Evolutionary conservation across 805 yeast species (phyloP).

Genomic region (Kuraishia ogatae): DNA sequence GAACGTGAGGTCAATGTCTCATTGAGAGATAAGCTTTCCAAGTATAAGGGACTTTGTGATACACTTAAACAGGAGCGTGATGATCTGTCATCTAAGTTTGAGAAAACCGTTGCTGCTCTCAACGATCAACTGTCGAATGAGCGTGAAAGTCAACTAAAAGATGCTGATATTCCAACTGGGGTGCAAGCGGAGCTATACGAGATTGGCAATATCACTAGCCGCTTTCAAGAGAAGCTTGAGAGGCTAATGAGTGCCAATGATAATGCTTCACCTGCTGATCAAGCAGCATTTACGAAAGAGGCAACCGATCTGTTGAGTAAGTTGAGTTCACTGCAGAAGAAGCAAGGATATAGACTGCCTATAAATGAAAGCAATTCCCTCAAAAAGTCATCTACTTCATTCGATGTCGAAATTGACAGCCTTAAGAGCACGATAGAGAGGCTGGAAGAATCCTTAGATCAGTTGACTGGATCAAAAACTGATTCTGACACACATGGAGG

Average conservation of each 20-base stretch:
- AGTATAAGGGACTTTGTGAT: not conserved
- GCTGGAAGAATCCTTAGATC: not conserved
- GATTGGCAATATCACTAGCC: not conserved
- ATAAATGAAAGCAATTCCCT: not conserved
- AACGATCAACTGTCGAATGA: too few species aligned
- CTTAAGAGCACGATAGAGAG: not conserved
- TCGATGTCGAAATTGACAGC: not conserved
- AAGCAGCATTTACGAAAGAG: not conserved
- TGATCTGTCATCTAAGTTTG: not conserved
- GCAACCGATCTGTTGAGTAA: not conserved
- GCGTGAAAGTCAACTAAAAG: not conserved
- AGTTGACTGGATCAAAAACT: not conserved
- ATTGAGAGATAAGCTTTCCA: conserved; percentile 6
- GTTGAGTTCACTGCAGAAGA: not conserved
- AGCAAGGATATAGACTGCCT: not conserved
- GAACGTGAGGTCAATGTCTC: conserved; percentile 5
- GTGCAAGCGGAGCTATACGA: not conserved
- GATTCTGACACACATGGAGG: not conserved
- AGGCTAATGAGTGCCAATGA: not conserved
- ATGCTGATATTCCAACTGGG: not conserved
- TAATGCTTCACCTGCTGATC: not conserved
- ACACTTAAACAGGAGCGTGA: not conserved
- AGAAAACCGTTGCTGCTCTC: not conserved
- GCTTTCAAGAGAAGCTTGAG: not conserved
- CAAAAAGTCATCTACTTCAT: not conserved